These are phyloP conservation scores for Cyclocybe aegerita DNA, from an alignment of 768 basidiomycete genomes.

Conservation along the genomic window DNA sequence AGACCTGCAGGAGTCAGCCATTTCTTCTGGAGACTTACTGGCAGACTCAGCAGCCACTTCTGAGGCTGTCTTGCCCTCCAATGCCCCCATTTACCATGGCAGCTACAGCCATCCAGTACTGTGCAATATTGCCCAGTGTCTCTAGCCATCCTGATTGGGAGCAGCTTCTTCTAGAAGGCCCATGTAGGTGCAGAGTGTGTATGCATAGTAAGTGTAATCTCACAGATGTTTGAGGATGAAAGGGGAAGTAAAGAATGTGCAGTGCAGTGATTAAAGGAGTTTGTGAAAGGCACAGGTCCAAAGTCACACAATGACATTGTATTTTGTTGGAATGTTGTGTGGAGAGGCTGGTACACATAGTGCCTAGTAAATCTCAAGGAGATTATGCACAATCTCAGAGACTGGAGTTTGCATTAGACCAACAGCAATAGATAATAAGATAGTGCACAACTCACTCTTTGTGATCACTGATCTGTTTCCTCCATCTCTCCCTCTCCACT, in stretches of 20 bases:
- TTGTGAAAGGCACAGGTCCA: slow-evolving; percentile 93
- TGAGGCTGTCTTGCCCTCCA: slow-evolving; percentile 44
- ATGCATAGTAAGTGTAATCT: slow-evolving; percentile 94
- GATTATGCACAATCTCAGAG: slow-evolving; percentile 78
- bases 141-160: slow-evolving; percentile 87
- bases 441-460: slow-evolving; percentile 61
- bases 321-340: slow-evolving; percentile 87
- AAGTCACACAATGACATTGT: slow-evolving; percentile 91
- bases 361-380: slow-evolving; percentile 82
- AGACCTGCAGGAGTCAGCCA: slow-evolving; percentile 16
- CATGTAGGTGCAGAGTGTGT: slow-evolving; percentile 77
- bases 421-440: slow-evolving; percentile 5
- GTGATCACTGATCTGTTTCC: slow-evolving; percentile 71
- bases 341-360: slow-evolving; percentile 87
- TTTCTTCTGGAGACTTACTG: slow-evolving; percentile 8
- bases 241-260: slow-evolving; percentile 67
- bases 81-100: slow-evolving; percentile 64
- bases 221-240: slow-evolving; percentile 88
- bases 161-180: slow-evolving; percentile 81
- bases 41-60: slow-evolving; percentile 34
- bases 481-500: slow-evolving; percentile 71
- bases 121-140: slow-evolving; percentile 92
- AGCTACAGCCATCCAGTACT: slow-evolving; percentile 96
- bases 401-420: slow-evolving; percentile 5
- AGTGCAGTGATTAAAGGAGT: slow-evolving; percentile 86